Conservation (phyloP, 2,329 filamentous ascomycete species). For the Phaeosphaeriaceae sp. region DNA sequence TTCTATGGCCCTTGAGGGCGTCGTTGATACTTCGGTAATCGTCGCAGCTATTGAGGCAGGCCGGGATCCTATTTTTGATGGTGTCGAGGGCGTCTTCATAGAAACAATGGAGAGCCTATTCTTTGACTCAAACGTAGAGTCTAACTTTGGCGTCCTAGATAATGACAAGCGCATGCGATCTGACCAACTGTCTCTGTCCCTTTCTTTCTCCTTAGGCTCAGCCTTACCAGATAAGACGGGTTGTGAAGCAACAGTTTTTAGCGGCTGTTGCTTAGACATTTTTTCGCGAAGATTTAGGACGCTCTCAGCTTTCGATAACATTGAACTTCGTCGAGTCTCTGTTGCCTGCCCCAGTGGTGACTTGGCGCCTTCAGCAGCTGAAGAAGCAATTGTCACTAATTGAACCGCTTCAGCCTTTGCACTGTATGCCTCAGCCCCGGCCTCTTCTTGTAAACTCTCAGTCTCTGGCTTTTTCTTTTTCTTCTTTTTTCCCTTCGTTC, state of each 20-base stretch:
- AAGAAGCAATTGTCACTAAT: not conserved
- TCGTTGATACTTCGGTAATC: conserved; percentile 3
- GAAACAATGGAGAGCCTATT: conserved; percentile 10
- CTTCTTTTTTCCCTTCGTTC: conserved; percentile 34
- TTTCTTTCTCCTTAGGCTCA: conserved; percentile 26
- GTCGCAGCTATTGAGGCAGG: conserved; percentile 4
- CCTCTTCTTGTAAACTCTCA: conserved; percentile 16
- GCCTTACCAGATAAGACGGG: conserved; percentile 26
- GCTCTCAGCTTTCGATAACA: conserved; percentile 37
- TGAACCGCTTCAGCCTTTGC: conserved; percentile 10
- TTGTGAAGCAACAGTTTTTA: conserved; percentile 38
- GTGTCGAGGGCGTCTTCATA: conserved; percentile 13
- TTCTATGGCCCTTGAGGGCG: conserved; percentile 4
- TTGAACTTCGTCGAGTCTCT: conserved; percentile 9
- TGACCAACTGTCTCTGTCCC: conserved; percentile 17
- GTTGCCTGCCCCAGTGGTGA: not conserved
- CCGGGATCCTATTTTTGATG: conserved; percentile 14
- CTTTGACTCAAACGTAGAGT: conserved; percentile 31
- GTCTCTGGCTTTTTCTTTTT: conserved; percentile 33
- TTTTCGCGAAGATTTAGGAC: conserved; percentile 34
- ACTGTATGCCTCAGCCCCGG: conserved; percentile 12
- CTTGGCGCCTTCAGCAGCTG: conserved; percentile 1
- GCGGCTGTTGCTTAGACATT: conserved; percentile 27
- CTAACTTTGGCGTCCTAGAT: conserved; percentile 30
- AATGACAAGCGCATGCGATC: conserved; percentile 37